A percentile compares a stretch with the other conserved stretches of the same genome.
Conservation (phyloP, 495 filamentous ascomycete genomes). For the Trichoderma virens region DNA sequence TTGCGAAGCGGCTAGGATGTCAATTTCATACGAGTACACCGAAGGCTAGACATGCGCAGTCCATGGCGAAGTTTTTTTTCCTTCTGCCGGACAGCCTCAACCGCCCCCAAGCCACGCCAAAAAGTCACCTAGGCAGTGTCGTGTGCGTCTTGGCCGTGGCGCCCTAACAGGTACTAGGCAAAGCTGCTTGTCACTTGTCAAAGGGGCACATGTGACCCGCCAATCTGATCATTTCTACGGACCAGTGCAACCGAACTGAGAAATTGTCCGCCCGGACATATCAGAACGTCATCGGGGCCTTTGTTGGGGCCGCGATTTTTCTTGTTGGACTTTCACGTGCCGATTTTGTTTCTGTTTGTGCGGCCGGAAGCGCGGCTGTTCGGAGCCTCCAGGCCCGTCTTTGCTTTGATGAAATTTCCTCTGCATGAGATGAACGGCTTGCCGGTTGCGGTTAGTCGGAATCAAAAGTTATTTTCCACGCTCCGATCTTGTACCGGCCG, state of each 20-base stretch:
- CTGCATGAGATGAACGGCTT: background rate
- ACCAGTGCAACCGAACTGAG: background rate
- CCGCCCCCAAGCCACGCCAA: background rate
- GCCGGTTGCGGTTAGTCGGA: background rate
- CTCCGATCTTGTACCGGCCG: background rate
- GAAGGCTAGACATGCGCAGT: background rate
- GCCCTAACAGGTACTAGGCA: background rate
- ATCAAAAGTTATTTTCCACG: background rate
- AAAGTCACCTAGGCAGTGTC: conserved; percentile 1
- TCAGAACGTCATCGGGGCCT: background rate
- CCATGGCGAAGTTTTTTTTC: background rate
- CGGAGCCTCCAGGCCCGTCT: background rate
- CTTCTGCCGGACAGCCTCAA: background rate
- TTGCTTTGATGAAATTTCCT: background rate
- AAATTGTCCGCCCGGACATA: background rate
- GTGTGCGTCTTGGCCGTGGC: conserved; percentile 2
- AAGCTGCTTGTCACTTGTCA: conserved; percentile 1
- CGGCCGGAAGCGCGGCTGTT: background rate
- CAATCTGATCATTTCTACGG: background rate
- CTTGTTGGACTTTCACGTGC: conserved; percentile 7
- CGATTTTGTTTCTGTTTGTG: background rate
- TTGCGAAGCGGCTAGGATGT: background rate
- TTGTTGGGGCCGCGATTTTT: conserved; percentile 3
- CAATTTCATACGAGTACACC: background rate
- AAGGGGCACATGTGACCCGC: conserved; percentile 1